Base-by-base conservation (phyloP, 768 basidiomycete genomes). In the Hypholoma sublateritium region DNA sequence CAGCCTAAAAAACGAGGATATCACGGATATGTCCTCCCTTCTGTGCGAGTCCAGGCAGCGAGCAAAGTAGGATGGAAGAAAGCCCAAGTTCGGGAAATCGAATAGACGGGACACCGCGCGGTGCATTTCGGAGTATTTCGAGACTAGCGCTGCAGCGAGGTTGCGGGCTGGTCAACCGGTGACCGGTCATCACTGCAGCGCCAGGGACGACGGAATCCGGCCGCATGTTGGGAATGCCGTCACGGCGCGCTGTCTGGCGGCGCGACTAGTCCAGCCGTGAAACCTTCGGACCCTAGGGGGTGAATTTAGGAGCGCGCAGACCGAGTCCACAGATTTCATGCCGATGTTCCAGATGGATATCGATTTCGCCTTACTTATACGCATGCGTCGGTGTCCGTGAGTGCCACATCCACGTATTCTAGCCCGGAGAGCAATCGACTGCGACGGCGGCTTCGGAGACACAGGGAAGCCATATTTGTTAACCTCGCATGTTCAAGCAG, bases 301-400 rank as follows among this genome's bases (percentile, higher is more conserved):
- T 11, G 2, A 28, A 36, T 53, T 53, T 53, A 53, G 53, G 53
- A 46, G 53, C 28, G 17, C 25, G 32, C 5, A 22, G 32, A 35
- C 25, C 24, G 41, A 42, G n/a, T 17, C 25, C 25, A 42, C 21
- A 24, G 25, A 45, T 45, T 24, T 22, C 28, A 41, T 32, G 25
- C 53, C 53, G 53, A 36, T 44, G 53, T 53, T 53, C 53, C 53
- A 45, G 53, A 53, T 53, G n/a, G 12, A 45, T 53, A 44, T 45
- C 13, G 43, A 44, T 44, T 14, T 14, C 16, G 53, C 43, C 43
- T 44, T 22, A n/a, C 12, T 7, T 16, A 16, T 24, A 16, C 11
- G 16, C 16, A 17, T 42, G 39, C 28, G 2, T 9, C 9, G 28
- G 28, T 32, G 28, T 32, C 28, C 9, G 35, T 19, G 50, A n/a